Conservation (phyloP, 768 basidiomycete species). For the Pulveroboletus sp. region DNA sequence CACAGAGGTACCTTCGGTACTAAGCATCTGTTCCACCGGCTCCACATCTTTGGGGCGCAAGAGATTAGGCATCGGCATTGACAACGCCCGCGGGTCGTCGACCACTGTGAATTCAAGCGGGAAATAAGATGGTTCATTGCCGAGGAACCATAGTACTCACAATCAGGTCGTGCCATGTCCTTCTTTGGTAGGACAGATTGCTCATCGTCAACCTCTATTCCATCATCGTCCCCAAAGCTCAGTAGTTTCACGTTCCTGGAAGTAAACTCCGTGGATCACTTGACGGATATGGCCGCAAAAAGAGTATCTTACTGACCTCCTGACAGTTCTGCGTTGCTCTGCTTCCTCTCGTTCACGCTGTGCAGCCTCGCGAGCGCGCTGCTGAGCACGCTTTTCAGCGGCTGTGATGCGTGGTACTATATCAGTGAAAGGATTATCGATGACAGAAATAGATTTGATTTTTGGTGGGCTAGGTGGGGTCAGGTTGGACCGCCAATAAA, state of each 20-base stretch:
- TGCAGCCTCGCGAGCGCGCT: constrained; percentile 69
- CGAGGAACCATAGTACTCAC: constrained; percentile 41
- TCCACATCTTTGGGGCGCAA: constrained; percentile 2
- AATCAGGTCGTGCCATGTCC: constrained; percentile 75
- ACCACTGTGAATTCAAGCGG: constrained; percentile 21
- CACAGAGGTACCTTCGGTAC: not conserved
- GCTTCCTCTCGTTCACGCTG: constrained; percentile 77
- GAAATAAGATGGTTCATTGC: not conserved
- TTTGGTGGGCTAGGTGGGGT: constrained; percentile 70
- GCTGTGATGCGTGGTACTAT: constrained; percentile 96
- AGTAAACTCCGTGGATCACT: not conserved
- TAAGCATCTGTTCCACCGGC: not conserved
- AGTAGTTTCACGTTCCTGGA: constrained; percentile 81
- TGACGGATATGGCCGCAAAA: not conserved
- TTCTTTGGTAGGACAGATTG: constrained; percentile 64
- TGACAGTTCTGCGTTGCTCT: constrained; percentile 67
- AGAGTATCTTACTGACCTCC: constrained; percentile 58
- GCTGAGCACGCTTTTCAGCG: constrained; percentile 82
- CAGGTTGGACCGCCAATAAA: not conserved
- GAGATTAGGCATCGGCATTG: constrained; percentile 9
- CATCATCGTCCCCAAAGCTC: constrained; percentile 80
- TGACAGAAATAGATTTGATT: constrained; percentile 77
- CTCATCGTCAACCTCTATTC: constrained; percentile 51
- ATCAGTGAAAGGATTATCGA: constrained; percentile 93
- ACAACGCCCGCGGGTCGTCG: constrained; percentile 6